phyloP scores from a whole-genome alignment of 371 early-diverging fungal genomes.

The Blakeslea trispora region DNA sequence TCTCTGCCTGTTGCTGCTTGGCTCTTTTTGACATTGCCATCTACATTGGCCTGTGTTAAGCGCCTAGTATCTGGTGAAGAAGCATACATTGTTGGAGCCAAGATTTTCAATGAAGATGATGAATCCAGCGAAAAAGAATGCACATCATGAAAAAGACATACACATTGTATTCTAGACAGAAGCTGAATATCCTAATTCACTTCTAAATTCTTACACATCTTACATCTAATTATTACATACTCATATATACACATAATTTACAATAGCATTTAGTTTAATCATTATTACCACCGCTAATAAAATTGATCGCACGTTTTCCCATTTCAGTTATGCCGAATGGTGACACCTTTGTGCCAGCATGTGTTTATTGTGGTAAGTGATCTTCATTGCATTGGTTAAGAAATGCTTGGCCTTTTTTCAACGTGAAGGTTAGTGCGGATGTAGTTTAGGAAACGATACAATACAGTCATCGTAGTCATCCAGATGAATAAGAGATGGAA shows the following conservation, averaged over 20 bases:
- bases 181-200: background rate
- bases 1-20: slow-evolving; percentile 56
- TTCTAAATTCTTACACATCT: background rate
- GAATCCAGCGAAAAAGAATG: background rate
- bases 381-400: too few species aligned
- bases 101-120: slow-evolving; percentile 38
- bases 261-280: too few species aligned
- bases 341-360: too few species aligned
- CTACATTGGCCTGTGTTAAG: slow-evolving; percentile 54
- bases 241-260: background rate
- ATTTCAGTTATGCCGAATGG: too few species aligned
- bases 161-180: background rate
- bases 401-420: too few species aligned
- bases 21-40: slow-evolving; percentile 58
- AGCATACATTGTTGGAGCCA: slow-evolving; percentile 54
- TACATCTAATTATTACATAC: background rate
- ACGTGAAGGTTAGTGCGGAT: background rate
- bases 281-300: too few species aligned
- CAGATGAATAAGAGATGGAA: background rate
- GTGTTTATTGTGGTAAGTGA: too few species aligned
- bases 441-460: background rate
- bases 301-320: too few species aligned
- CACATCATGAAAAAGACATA: background rate
- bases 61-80: slow-evolving; percentile 47
- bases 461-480: background rate